A percentile compares a stretch with the other conserved stretches of the same genome.
These are phyloP conservation scores for Anethum foeniculum DNA, from an alignment of 140 eudicot genomes.

Conservation along the genomic window DNA sequence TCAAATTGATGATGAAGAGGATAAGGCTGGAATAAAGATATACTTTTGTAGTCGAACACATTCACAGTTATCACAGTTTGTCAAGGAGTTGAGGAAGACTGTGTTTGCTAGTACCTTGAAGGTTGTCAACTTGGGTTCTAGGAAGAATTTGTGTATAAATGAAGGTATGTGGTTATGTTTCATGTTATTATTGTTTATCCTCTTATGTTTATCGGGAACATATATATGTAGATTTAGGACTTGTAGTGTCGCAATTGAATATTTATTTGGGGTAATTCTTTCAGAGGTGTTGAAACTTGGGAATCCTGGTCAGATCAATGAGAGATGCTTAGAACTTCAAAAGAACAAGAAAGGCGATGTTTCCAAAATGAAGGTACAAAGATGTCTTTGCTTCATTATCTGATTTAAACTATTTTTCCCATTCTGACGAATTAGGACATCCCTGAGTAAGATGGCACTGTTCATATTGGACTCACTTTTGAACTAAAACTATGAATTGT, in stretches of 20 bases:
- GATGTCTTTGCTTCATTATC: constrained; percentile 5
- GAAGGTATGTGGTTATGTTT: constrained; percentile 40
- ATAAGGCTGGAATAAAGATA: constrained; percentile 47
- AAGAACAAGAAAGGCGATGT: constrained; percentile 54
- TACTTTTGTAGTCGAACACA: constrained; percentile 94
- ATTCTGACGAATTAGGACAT: neutral
- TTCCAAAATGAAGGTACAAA: constrained; percentile 61
- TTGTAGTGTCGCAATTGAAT: neutral
- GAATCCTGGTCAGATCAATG: constrained; percentile 57
- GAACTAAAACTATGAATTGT: neutral
- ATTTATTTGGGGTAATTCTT: neutral
- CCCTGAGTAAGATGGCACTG: neutral
- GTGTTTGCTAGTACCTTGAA: constrained; percentile 49
- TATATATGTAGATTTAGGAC: neutral
- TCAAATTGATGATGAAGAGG: constrained; percentile 36
- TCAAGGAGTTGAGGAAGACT: constrained; percentile 80
- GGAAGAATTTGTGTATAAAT: constrained; percentile 88
- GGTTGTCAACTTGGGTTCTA: constrained; percentile 80
- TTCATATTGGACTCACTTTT: too few species aligned
- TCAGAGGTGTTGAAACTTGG: constrained; percentile 76
- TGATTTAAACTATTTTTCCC: too few species aligned
- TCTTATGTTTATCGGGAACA: neutral
- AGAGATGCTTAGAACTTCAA: constrained; percentile 87
- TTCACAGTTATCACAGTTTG: constrained; percentile 89
- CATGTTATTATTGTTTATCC: neutral